Conservation (phyloP, 345 rosid genomes). For the Arabidopsis arenosa region DNA sequence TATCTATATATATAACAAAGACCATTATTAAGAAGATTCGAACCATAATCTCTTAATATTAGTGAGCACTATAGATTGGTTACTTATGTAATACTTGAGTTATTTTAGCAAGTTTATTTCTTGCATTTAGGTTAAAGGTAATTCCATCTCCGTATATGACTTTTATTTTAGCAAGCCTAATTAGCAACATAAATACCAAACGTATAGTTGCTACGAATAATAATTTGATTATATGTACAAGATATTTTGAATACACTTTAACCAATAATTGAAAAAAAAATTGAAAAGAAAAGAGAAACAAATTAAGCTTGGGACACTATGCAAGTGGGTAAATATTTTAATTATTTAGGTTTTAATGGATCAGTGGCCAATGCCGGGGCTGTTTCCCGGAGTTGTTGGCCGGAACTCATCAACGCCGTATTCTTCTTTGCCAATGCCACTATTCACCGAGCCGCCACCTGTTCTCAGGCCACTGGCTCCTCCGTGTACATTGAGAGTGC, state of each 20-base stretch:
- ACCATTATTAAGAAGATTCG: neutral
- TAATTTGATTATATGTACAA: constrained; percentile 14
- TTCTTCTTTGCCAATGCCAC: constrained; percentile 34
- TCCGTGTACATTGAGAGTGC: neutral
- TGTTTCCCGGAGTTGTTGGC: constrained; percentile 49
- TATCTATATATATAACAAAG: no score
- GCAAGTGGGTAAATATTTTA: neutral
- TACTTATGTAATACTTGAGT: neutral
- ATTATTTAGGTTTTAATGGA: constrained; percentile 23
- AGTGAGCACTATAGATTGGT: neutral
- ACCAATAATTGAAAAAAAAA: neutral
- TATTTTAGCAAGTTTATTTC: neutral
- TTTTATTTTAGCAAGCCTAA: constrained; percentile 1
- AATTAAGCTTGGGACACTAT: constrained; percentile 6
- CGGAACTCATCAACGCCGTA: constrained; percentile 50
- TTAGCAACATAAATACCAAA: neutral
- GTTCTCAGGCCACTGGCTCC: constrained; percentile 19
- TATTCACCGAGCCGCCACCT: constrained; percentile 1
- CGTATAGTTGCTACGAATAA: constrained; percentile 4
- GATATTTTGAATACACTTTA: constrained; percentile 9
- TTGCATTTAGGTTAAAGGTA: neutral
- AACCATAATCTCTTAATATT: neutral
- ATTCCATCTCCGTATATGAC: neutral
- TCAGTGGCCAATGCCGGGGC: constrained; percentile 44
- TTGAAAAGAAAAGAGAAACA: neutral